Percentiles rank a stretch among this genome's conserved stretches.
phyloP scores from a whole-genome alignment of 1,139 yeast genomes.

The Hemisphaericaspora xylofermentans region DNA sequence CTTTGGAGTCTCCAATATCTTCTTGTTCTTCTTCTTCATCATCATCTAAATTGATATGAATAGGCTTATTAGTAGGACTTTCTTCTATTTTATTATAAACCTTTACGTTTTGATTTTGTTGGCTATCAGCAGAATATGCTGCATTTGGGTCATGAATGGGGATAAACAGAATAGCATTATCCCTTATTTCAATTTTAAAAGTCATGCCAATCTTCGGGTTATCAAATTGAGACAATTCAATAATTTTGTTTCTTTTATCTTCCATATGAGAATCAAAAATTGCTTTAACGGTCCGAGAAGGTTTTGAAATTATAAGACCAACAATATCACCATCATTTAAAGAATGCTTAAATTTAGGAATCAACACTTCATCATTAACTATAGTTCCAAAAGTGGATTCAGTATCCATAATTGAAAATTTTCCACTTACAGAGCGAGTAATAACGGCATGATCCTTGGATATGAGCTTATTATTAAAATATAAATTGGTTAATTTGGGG shows the following conservation, averaged over 20 bases:
- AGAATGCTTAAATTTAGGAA: conserved; percentile 19
- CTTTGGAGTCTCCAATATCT: neutral
- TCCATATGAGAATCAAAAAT: conserved; percentile 10
- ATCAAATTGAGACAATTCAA: conserved; percentile 26
- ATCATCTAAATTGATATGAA: neutral
- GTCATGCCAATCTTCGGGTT: conserved; percentile 25
- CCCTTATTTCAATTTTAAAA: conserved; percentile 19
- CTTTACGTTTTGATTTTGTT: neutral
- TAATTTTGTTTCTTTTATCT: conserved; percentile 6
- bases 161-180: conserved; percentile 9
- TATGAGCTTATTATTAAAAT: conserved; percentile 32
- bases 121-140: neutral
- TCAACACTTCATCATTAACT: conserved; percentile 24
- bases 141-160: conserved; percentile 6
- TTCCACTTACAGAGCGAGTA: conserved; percentile 12
- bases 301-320: conserved; percentile 35
- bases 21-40: neutral
- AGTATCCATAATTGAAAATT: conserved; percentile 28
- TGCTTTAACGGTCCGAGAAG: conserved; percentile 22
- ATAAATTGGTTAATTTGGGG: conserved; percentile 28
- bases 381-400: conserved; percentile 44
- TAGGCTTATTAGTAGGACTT: neutral
- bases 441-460: conserved; percentile 33
- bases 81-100: neutral
- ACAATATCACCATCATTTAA: conserved; percentile 26